Evolutionary conservation across 2,329 filamentous ascomycete species (phyloP), one percentile per base, ranked within the genome.

Genomic region (Fusarium oxysporum): DNA sequence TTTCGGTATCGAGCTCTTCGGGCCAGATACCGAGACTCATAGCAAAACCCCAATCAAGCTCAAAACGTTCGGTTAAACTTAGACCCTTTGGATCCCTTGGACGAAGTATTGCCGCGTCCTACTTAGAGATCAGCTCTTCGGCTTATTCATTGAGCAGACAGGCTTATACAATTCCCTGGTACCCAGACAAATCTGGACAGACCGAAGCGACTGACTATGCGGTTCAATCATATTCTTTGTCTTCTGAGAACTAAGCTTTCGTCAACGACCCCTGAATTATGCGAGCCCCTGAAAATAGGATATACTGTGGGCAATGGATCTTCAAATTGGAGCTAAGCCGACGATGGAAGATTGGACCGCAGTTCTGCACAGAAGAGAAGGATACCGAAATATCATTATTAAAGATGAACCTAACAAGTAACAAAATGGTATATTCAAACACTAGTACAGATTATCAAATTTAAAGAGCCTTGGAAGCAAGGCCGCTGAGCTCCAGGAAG

Each of bases 361-460:
- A 54, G 19, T 28, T n/a, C 30, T 28, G 50, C 19, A 38, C n/a
- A 25, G 35, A 54, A 16, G 33, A 40, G 23, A 54, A 38, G 50
- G 33, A 38, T 21, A 12, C 19, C 13, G 13, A 54, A 40, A 40
- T 17, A 16, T n/a, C 21, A 17, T 38, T n/a, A 5, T n/a, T 40
- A 3, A 30, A 40, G 23, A 54, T 40, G 33, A 61, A 13, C 8
- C 33, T 33, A 32, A 47, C 33, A 69, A 48, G 38, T 45, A 65
- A 53, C 33, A 33, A 65, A 58, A 50, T 70, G 68, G 68, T 70
- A 65, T 65, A 65, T 65, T 58, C 21, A 33, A 35, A 41, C 21
- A 35, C 56, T 57, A 54, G 32, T 43, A 38, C 30, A 58, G 11
- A 58, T 58, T 40, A 37, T 37, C 33, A 43, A 21, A 43, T 44